These are phyloP conservation scores for Endoconidiophora laricicola DNA, from an alignment of 2,329 filamentous ascomycete genomes.

Conservation along the genomic window DNA sequence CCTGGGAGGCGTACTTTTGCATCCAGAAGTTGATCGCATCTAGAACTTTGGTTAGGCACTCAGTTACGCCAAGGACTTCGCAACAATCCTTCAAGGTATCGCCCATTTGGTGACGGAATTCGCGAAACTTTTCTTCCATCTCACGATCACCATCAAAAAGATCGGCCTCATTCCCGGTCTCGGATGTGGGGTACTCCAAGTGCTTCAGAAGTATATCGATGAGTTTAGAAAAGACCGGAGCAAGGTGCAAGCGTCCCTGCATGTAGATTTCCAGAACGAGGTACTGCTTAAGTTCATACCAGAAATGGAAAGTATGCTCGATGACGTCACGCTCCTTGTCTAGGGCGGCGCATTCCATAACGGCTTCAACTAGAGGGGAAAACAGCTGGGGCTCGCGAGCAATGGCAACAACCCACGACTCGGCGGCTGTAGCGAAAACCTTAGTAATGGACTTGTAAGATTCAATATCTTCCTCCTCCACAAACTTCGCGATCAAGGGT, in stretches of 20 bases:
- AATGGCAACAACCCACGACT: constrained; percentile 86
- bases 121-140: constrained; percentile 89
- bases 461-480: constrained; percentile 69
- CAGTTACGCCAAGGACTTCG: constrained; percentile 83
- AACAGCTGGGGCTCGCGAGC: constrained; percentile 71
- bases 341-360: constrained; percentile 78
- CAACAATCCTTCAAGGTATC: constrained; percentile 96
- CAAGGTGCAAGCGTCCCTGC: constrained; percentile 56
- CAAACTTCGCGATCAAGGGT: constrained; percentile 58
- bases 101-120: constrained; percentile 93
- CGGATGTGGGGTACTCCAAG: constrained; percentile 68
- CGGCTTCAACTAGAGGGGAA: constrained; percentile 67
- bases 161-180: constrained; percentile 58
- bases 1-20: constrained; percentile 60
- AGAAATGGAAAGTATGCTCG: constrained; percentile 87
- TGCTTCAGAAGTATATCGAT: constrained; percentile 89
- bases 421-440: constrained; percentile 81
- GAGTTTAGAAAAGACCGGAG: constrained; percentile 72
- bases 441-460: constrained; percentile 76
- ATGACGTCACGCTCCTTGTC: constrained; percentile 86
- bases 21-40: constrained; percentile 79
- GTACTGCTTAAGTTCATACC: constrained; percentile 97
- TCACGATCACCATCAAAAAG: constrained; percentile 92
- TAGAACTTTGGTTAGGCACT: constrained; percentile 81
- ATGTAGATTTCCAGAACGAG: constrained; percentile 81